Base-by-base conservation (phyloP, 768 basidiomycete species). In the Trametopsis cervina region DNA sequence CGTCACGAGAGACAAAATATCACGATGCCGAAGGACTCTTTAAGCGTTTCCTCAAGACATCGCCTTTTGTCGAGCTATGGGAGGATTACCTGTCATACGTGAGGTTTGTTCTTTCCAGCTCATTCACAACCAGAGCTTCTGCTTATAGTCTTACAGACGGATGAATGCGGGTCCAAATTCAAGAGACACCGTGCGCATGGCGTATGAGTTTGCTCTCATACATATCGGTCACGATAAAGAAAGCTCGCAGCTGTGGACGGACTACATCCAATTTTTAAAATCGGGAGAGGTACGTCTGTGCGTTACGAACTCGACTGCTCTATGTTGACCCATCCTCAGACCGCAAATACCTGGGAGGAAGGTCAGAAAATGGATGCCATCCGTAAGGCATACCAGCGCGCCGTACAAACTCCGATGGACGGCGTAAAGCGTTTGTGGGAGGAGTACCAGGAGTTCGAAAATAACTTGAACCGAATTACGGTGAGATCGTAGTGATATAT, bases 301-400 rank as follows among this genome's bases (percentile, higher is more conserved):
- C 42, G 47, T 48, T 36, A 10, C 7, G 7, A 33, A 33, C 15
- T 15, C 7, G 29, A 15, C 29, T n/a, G 7, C 21, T 13, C 21
- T 15, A 42, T 29, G 21, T 25, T 46, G 40, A 49, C 25, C 11
- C 33, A 25, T 21, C 40, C 10, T 46, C 41, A 80, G 81, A 74
- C 85, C 0, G 78, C 76, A 11, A 88, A 85, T 21, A 90, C 91
- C 17, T 97, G 94, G 93, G 95, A 98, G 63, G 83, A 87, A 54
- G 89, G 93, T 58, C 90, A 95, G 61, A 91, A 92, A 63, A 93
- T 92, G 85, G 95, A 96, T 55, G 78, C 82, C 1, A 71, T 98
- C 3, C 81, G 96, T 50, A 90, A 89, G 62, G 83, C 89, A 1
- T 96, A 96, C 67, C 90, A 94, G 60, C 82, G 90, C 43, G 95